These are phyloP conservation scores for Ophiocordyceps camponoti-leonardi DNA, from an alignment of 2,329 filamentous ascomycete species.

Conservation along the genomic window DNA sequence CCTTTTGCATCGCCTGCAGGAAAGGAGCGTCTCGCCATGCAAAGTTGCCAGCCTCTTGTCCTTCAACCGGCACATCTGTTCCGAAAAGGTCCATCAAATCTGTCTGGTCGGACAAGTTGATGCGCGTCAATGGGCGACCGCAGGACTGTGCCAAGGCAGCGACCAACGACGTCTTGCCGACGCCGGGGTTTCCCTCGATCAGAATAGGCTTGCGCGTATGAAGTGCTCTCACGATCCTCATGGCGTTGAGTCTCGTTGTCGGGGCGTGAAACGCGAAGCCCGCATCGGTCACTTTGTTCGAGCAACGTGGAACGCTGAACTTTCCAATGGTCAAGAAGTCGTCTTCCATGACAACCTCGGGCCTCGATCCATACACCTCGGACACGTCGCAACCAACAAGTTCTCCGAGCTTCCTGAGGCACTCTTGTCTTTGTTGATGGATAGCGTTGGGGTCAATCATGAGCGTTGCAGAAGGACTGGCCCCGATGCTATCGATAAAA, in stretches of 20 bases:
- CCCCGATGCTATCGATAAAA: constrained; percentile 87
- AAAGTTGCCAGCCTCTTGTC: constrained; percentile 78
- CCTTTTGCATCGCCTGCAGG: constrained; percentile 86
- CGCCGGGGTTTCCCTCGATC: constrained; percentile 91
- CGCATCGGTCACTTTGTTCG: constrained; percentile 20
- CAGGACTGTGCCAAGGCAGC: constrained; percentile 66
- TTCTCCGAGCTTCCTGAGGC: constrained; percentile 53
- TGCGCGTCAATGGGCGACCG: constrained; percentile 70
- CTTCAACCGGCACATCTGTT: constrained; percentile 88
- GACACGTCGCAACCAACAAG: constrained; percentile 48
- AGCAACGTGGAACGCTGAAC: constrained; percentile 45
- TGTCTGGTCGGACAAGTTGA: constrained; percentile 96
- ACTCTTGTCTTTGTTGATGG: constrained; percentile 51
- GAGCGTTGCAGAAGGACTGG: constrained; percentile 80
- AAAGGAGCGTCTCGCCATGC: constrained; percentile 94
- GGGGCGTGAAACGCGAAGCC: constrained; percentile 61
- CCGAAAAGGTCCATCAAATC: constrained; percentile 96
- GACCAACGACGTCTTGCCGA: constrained; percentile 91
- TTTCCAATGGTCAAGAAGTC: constrained; percentile 48
- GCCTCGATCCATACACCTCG: constrained; percentile 44
- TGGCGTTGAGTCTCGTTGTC: constrained; percentile 77
- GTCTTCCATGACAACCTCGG: constrained; percentile 37
- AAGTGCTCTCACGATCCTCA: constrained; percentile 77
- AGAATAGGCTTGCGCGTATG: constrained; percentile 83
- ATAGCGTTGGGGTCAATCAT: constrained; percentile 55